These are phyloP conservation scores for Westerdykella sp. DNA, from an alignment of 2,329 filamentous ascomycete species.

Conservation along the genomic window DNA sequence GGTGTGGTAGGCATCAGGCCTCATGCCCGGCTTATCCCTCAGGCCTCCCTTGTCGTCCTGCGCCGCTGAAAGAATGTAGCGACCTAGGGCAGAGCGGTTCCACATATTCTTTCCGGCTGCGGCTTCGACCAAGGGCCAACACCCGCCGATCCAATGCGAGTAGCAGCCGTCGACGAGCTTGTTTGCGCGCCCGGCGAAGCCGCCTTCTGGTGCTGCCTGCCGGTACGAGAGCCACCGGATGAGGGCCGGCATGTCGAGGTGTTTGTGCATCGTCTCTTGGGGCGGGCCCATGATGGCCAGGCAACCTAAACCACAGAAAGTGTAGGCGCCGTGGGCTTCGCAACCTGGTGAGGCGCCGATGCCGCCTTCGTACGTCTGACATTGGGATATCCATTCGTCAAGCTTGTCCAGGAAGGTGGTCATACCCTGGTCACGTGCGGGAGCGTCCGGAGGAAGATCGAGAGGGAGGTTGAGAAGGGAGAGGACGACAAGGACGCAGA, in stretches of 20 bases:
- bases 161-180: slow-evolving; percentile 98
- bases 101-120: slow-evolving; percentile 60
- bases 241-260: slow-evolving; percentile 68
- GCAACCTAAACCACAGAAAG: slow-evolving; percentile 87
- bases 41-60: slow-evolving; percentile 76
- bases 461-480: slow-evolving; percentile 78
- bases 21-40: slow-evolving; percentile 87
- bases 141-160: slow-evolving; percentile 94
- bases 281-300: slow-evolving; percentile 80
- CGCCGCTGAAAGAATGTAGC: slow-evolving; percentile 86
- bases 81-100: slow-evolving; percentile 74
- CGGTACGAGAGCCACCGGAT: slow-evolving; percentile 83
- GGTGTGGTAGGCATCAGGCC: slow-evolving; percentile 83
- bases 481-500: slow-evolving; percentile 81
- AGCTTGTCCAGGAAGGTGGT: slow-evolving; percentile 65
- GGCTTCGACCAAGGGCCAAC: slow-evolving; percentile 86
- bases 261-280: slow-evolving; percentile 65
- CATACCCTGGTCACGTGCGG: slow-evolving; percentile 57
- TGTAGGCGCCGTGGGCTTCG: slow-evolving; percentile 94
- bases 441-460: slow-evolving; percentile 66
- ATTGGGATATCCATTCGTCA: slow-evolving; percentile 71
- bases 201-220: slow-evolving; percentile 86
- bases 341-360: slow-evolving; percentile 78
- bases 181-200: slow-evolving; percentile 89
- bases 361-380: slow-evolving; percentile 94